Conservation (phyloP, 1,284 basidiomycete species). For the Volvariella surrecta region DNA sequence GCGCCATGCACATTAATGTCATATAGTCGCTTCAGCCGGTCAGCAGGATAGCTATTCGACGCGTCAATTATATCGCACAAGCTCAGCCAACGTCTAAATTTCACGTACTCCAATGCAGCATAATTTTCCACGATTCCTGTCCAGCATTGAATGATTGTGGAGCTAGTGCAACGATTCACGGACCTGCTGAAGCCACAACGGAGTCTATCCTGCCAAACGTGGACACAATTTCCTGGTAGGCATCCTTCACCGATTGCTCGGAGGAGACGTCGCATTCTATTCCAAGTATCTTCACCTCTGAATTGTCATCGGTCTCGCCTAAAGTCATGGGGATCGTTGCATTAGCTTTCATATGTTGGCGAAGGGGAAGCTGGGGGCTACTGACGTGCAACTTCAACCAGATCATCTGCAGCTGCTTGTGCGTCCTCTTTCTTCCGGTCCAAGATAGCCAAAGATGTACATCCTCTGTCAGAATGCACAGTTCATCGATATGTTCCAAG, state of each 20-base stretch:
- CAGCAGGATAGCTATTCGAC: slow-evolving; percentile 64
- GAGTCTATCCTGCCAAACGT: slow-evolving; percentile 81
- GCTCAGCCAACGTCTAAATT: background rate
- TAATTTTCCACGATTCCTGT: slow-evolving; percentile 89
- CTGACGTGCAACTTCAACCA: slow-evolving; percentile 39
- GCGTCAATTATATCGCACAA: slow-evolving; percentile 2
- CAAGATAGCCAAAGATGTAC: slow-evolving; percentile 74
- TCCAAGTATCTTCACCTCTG: slow-evolving; percentile 65
- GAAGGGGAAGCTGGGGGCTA: background rate
- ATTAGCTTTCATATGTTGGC: slow-evolving; percentile 34
- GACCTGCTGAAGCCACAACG: slow-evolving; percentile 85
- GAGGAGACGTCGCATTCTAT: slow-evolving; percentile 85
- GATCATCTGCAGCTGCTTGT: slow-evolving; percentile 64
- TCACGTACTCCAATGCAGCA: slow-evolving; percentile 71
- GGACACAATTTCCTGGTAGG: slow-evolving; percentile 59
- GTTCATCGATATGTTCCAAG: background rate
- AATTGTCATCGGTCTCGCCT: slow-evolving; percentile 30
- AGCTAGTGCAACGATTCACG: slow-evolving; percentile 16
- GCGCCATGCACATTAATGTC: slow-evolving; percentile 93
- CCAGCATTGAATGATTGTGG: slow-evolving; percentile 5
- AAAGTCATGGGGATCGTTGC: slow-evolving; percentile 22
- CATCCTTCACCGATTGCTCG: slow-evolving; percentile 70
- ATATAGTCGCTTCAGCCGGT: slow-evolving; percentile 75
- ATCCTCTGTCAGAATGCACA: slow-evolving; percentile 46
- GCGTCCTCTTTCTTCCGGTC: slow-evolving; percentile 79